Evolutionary conservation across 371 early-diverging fungal genomes (phyloP).

Genomic region (Mucor irregularis): DNA sequence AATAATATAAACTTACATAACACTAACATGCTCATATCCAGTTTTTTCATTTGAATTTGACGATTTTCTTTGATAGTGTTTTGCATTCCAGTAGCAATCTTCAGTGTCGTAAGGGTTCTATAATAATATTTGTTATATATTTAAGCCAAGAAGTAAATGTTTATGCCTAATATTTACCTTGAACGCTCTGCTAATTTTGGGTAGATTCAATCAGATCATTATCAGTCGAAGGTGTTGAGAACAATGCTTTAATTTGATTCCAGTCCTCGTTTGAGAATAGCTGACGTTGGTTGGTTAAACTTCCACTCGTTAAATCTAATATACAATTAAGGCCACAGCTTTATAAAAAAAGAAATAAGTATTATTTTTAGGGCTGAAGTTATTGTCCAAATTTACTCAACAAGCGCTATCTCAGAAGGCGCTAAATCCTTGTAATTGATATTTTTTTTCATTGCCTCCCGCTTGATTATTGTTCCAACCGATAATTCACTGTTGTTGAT

Average conservation of each 20-base stretch:
- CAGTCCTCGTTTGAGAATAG: slow-evolving; percentile 8
- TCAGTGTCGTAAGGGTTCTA: background rate
- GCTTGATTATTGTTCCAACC: slow-evolving; percentile 13
- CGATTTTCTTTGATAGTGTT: background rate
- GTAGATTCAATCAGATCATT: slow-evolving; percentile 1
- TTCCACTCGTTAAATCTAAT: slow-evolving; percentile 5
- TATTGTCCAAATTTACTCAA: slow-evolving; percentile 14
- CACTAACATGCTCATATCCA: slow-evolving; percentile 6
- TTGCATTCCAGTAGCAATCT: slow-evolving; percentile 10
- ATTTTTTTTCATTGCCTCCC: slow-evolving; percentile 6
- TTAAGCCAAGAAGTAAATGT: slow-evolving; percentile 8
- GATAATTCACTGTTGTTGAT: slow-evolving; percentile 11
- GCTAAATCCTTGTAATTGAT: slow-evolving; percentile 3
- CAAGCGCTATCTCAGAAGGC: slow-evolving; percentile 10
- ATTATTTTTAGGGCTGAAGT: slow-evolving; percentile 10
- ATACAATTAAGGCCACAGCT: slow-evolving; percentile 10
- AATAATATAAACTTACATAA: slow-evolving; percentile 13
- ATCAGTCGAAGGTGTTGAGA: background rate
- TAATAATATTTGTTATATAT: slow-evolving; percentile 9
- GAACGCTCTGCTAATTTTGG: background rate
- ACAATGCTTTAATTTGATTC: background rate
- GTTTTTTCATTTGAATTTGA: slow-evolving; percentile 6
- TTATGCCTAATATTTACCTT: slow-evolving; percentile 9
- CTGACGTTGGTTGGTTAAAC: background rate
- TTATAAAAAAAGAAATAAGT: slow-evolving; percentile 11